Evolutionary conservation across 257 asterid species (phyloP).

Genomic region (Primulina huaijiensis): DNA sequence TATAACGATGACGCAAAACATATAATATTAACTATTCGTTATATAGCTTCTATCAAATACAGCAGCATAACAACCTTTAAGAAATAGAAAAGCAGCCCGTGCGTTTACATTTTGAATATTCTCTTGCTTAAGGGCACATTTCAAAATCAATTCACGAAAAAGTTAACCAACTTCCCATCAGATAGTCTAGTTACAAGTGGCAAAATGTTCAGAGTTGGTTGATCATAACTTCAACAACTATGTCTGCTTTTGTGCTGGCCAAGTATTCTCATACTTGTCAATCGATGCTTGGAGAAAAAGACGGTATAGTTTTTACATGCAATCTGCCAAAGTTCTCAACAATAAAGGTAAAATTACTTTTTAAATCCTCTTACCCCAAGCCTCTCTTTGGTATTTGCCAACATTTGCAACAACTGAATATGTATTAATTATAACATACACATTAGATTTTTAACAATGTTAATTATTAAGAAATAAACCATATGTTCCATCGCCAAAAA

Average conservation of each 20-base stretch:
- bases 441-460: conserved; percentile 79
- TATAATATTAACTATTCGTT: neutral
- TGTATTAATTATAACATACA: conserved; percentile 68
- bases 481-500: neutral
- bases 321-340: conserved; percentile 11
- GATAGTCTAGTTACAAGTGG: neutral
- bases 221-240: conserved; percentile 9
- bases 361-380: conserved; percentile 3
- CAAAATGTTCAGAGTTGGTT: neutral
- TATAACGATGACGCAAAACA: neutral
- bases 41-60: neutral
- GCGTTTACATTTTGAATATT: neutral
- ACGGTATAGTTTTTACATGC: neutral
- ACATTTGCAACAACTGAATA: neutral
- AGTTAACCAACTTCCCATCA: neutral
- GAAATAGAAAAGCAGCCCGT: neutral
- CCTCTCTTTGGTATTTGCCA: neutral
- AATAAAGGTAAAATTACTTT: neutral
- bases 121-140: conserved; percentile 1
- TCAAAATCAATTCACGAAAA: conserved; percentile 9
- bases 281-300: neutral
- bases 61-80: conserved; percentile 5
- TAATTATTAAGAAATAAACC: neutral
- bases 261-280: neutral
- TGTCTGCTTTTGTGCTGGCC: neutral